Percentiles rank a stretch among this genome's conserved stretches.
These are phyloP conservation scores for Erigeron canadensis DNA, from an alignment of 129 eudicot species.

Conservation along the genomic window DNA sequence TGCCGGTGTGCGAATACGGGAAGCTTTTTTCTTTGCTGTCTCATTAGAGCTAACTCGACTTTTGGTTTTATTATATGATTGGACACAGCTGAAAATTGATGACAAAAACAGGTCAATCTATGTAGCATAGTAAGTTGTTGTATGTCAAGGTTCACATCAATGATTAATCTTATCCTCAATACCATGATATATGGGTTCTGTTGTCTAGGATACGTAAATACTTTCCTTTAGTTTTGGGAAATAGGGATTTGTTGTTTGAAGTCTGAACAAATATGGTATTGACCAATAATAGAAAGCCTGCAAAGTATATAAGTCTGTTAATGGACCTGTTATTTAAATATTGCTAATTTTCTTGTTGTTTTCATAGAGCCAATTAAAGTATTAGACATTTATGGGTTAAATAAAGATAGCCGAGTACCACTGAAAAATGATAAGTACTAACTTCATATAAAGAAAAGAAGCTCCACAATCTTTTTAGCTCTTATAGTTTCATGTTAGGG, in stretches of 20 bases:
- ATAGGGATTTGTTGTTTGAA: background rate
- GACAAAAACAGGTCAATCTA: background rate
- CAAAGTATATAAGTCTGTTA: too few relatives aligned
- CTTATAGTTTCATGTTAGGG: background rate
- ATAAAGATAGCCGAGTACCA: background rate
- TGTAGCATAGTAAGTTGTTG: background rate
- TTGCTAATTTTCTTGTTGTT: background rate
- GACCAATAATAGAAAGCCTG: too few relatives aligned
- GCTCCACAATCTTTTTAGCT: background rate
- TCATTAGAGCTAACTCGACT: background rate
- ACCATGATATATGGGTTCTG: background rate
- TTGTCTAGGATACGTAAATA: background rate
- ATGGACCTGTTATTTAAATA: too few relatives aligned
- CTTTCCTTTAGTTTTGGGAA: background rate
- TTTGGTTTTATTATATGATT: too few relatives aligned
- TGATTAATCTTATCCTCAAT: background rate
- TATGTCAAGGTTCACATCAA: background rate
- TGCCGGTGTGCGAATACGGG: background rate
- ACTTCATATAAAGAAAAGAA: background rate
- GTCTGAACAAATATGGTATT: too few relatives aligned
- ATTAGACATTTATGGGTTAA: background rate
- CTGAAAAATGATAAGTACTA: background rate
- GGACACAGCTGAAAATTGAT: background rate
- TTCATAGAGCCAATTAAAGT: background rate
- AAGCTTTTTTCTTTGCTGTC: background rate